Evolutionary conservation across 2,329 filamentous ascomycete genomes (phyloP).

Genomic region (Cladosporium sp.): DNA sequence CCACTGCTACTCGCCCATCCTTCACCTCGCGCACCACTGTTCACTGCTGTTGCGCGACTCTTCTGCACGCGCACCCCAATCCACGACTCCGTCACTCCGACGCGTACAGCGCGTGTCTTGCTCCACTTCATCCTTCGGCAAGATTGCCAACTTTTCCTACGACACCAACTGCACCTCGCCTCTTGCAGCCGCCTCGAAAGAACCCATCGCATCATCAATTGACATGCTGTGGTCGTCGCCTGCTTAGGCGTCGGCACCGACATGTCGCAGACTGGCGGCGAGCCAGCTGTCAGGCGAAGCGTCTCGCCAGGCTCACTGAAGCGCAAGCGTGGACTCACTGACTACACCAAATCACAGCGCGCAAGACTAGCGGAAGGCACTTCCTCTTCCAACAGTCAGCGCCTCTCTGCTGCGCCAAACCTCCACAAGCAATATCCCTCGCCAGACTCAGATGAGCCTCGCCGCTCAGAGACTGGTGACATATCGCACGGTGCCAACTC

Average conservation of each 20-base stretch:
- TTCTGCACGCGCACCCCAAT: neutral
- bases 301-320: constrained; percentile 35
- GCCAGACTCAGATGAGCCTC: constrained; percentile 33
- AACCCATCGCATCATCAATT: constrained; percentile 3
- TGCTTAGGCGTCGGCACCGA: constrained; percentile 27
- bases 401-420: constrained; percentile 19
- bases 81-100: constrained; percentile 4
- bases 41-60: neutral
- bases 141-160: constrained; percentile 19
- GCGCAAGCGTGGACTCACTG: constrained; percentile 28
- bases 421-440: constrained; percentile 32
- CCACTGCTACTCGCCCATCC: neutral
- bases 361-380: constrained; percentile 21
- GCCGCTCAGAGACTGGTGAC: constrained; percentile 55
- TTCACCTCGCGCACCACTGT: neutral
- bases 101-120: constrained; percentile 16
- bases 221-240: constrained; percentile 19
- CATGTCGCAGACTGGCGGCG: constrained; percentile 36
- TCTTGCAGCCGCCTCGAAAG: neutral
- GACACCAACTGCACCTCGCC: neutral
- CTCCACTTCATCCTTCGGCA: constrained; percentile 7
- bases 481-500: constrained; percentile 71
- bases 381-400: constrained; percentile 19
- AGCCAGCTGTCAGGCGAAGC: constrained; percentile 26
- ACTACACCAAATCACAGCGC: constrained; percentile 23